Evolutionary conservation across 2,329 filamentous ascomycete genomes (phyloP), one percentile per base, ranked within the genome.

Genomic region (Rosellinia necatrix): DNA sequence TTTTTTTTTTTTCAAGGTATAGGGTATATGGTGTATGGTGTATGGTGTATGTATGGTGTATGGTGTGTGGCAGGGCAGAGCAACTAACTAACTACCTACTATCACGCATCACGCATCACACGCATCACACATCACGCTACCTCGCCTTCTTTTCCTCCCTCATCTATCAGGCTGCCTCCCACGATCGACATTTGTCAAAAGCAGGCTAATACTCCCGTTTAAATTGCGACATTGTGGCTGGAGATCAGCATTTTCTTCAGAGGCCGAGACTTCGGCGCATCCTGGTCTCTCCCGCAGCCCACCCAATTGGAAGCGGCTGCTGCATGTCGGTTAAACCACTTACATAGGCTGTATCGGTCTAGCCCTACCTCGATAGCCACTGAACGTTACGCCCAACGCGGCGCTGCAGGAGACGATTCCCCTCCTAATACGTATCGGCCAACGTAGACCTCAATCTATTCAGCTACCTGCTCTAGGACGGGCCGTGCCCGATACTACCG

Each of bases 181-280:
- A 41, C 49, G 52, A 60, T 58, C 47, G 48, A 6, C 47, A 58
- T 58, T 54, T 44, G 54, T 51, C 54, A 52, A 38, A 19, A n/a
- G 40, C 37, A 49, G 50, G 24, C 46, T 50, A 46, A 54, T 43
- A 47, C 29, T n/a, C n/a, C n/a, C 46, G 30, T 44, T 40, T 27
- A 22, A 40, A 51, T 25, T 55, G 55, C 38, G 47, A 57, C 58
- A n/a, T 29, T 58, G 58, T 60, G 55, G 58, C 58, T 58, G 58
- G 35, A 44, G 42, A 55, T 53, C 58, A 49, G 24, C 30, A 44
- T 25, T 42, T n/a, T 37, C 34, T 25, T 8, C 8, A 30, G 24
- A 37, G 51, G 52, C 37, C 52, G 52, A 52, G 44, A 55, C 44
- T 49, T 43, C 40, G n/a, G n/a, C n/a, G n/a, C n/a, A n/a, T n/a